Conservation (phyloP, 2,329 filamentous ascomycete species). For the Juglanconis juglandina region DNA sequence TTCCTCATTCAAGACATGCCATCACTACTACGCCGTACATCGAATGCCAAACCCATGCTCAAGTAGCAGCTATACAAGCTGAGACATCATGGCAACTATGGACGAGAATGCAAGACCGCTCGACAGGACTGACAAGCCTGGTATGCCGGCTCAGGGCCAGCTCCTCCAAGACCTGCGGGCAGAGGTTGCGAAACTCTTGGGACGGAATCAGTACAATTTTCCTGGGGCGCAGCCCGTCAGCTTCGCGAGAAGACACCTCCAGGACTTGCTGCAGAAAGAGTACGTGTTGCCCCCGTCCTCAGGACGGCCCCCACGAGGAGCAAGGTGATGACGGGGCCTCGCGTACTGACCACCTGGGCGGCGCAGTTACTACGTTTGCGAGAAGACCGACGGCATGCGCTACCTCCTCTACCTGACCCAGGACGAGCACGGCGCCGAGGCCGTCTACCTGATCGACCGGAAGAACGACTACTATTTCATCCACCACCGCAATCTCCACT, state of each 20-base stretch:
- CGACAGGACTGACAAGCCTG: conserved; percentile 56
- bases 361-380: conserved; percentile 85
- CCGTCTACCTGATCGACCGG: conserved; percentile 92
- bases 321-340: background rate
- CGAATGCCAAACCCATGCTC: too few relatives aligned
- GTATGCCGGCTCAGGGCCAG: conserved; percentile 61
- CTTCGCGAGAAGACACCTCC: conserved; percentile 76
- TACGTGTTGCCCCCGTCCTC: conserved; percentile 34
- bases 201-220: conserved; percentile 65
- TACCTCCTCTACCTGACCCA: conserved; percentile 87
- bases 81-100: conserved; percentile 10
- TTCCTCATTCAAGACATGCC: too few relatives aligned
- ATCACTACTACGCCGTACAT: too few relatives aligned
- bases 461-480: conserved; percentile 97
- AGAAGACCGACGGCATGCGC: conserved; percentile 95
- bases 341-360: background rate
- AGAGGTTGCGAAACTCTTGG: conserved; percentile 74
- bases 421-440: conserved; percentile 59
- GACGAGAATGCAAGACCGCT: conserved; percentile 34
- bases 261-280: conserved; percentile 79
- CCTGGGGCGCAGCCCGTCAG: conserved; percentile 93
- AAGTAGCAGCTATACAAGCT: too few relatives aligned
- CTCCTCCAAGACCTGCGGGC: conserved; percentile 61
- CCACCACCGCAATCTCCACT: conserved; percentile 66
- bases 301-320: background rate